Evolutionary conservation across 139 green algal species (phyloP).

Genomic region (Ettlia oleoabundans): DNA sequence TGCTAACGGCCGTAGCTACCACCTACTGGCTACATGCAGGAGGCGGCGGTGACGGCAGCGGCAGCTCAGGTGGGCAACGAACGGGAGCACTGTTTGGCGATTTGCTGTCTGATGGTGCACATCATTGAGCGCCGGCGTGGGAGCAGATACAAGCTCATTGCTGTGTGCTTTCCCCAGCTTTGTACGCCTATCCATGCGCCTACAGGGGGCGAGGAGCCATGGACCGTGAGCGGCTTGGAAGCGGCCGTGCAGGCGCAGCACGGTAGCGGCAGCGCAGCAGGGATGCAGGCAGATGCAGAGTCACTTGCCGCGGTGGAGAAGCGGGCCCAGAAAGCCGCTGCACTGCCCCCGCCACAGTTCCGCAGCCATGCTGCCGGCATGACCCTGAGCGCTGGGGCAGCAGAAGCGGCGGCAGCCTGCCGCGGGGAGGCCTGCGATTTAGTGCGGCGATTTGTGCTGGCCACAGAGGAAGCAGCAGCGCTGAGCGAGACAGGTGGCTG

Average conservation of each 20-base stretch:
- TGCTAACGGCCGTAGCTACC: too few relatives aligned
- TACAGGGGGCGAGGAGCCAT: not conserved
- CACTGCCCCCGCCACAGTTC: not conserved
- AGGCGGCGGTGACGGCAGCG: too few relatives aligned
- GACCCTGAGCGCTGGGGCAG: not conserved
- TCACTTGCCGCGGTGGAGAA: not conserved
- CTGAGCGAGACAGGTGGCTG: constrained; percentile 14
- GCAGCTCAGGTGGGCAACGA: too few relatives aligned
- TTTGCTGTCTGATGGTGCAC: too few relatives aligned
- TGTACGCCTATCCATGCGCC: not conserved
- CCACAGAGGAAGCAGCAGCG: not conserved
- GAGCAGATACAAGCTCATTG: not conserved
- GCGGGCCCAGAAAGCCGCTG: not conserved
- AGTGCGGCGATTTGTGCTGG: constrained; percentile 15
- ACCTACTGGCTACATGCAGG: too few relatives aligned
- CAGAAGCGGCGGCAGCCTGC: not conserved
- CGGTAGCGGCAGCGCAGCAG: not conserved
- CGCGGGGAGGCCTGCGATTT: not conserved
- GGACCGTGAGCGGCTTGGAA: constrained; percentile 20
- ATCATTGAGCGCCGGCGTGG: not conserved
- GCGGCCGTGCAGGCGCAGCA: not conserved
- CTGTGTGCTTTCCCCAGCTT: not conserved
- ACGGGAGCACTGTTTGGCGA: too few relatives aligned
- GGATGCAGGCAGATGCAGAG: not conserved
- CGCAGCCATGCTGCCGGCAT: constrained; percentile 12